Evolutionary conservation across 768 basidiomycete genomes (phyloP), one percentile per base, ranked within the genome.

Genomic region (Xerocomus brunneocitrinus): DNA sequence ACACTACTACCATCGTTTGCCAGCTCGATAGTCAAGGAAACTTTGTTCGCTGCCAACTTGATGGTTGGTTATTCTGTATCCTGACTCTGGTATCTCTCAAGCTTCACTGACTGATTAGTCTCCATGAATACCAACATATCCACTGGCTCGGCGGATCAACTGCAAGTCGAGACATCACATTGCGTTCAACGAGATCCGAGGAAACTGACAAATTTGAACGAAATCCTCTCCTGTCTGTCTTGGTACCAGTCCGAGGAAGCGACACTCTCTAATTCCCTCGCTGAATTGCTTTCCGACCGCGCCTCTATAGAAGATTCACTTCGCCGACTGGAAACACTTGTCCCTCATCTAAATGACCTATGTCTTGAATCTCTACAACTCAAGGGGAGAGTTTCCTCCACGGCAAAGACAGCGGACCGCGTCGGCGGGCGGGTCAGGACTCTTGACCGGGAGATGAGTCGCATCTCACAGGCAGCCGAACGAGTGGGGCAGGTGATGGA

Each of bases 401-500:
- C 88, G 1, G 89, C 85, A 1, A 75, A 80, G 58, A 95, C 87
- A 10, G 90, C 88, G 10, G 85, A 94, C 62, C 77, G 95, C 45
- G 89, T 99, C 8, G 92, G 95, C n/a, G 89, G 91, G 31, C 85
- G 87, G 46, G 97, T 99, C 24, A 78, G 88, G 28, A 78, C 82
- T 5, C 77, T 99, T 41, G 97, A 99, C 66, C 87, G 92, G 66
- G 93, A 98, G 73, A 95, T 98, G 85, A 78, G 84, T 16, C 78
- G 92, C 50, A 89, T 99, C 16, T 79, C 85, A 19, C 89, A 92
- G 67, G 91, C 94, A 13, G 83, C 82, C n/a, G 97, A 98, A 54
- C 81, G 91, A 47, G 91, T 98, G 9, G 85, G 83, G 5, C 91
- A 93, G 65, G 91, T 98, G 38, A 88, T 97, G 75, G 97, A 98